Evolutionary conservation across 2,329 filamentous ascomycete genomes (phyloP).

Genomic region (Fusarium mundagurra): DNA sequence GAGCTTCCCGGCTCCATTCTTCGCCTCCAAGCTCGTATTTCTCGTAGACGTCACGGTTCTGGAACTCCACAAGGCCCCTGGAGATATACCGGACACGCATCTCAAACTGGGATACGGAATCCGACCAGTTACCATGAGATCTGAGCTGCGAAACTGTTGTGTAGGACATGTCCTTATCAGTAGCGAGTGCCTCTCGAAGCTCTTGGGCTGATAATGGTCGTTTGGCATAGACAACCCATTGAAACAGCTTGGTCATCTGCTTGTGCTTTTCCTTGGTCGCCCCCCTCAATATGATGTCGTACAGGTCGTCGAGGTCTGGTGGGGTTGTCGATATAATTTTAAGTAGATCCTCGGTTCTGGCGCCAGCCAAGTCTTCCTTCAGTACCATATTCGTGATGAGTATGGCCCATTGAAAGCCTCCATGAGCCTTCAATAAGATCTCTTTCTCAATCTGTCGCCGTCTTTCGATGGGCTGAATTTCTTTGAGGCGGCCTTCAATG

Average conservation of each 20-base stretch:
- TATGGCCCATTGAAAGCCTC: not conserved
- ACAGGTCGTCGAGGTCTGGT: not conserved
- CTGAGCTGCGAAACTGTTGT: not conserved
- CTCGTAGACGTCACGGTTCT: not conserved
- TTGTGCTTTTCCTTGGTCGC: rapidly evolving
- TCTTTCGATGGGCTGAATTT: rapidly evolving
- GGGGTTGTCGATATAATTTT: not conserved
- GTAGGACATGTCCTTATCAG: not conserved
- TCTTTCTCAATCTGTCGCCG: not conserved
- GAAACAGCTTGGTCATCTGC: not conserved
- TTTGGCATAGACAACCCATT: not conserved
- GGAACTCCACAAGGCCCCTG: not conserved
- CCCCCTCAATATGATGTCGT: not conserved
- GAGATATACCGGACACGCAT: not conserved
- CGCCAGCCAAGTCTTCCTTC: not conserved
- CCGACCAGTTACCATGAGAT: rapidly evolving
- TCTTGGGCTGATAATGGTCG: not conserved
- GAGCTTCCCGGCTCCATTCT: not conserved
- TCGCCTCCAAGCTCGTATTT: not conserved
- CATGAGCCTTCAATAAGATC: not conserved
- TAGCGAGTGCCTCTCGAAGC: not conserved
- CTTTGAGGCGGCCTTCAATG: not conserved
- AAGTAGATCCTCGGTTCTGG: not conserved
- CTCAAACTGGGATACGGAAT: rapidly evolving
- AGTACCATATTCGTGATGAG: not conserved